These are phyloP conservation scores for Penicillium canariense DNA, from an alignment of 495 filamentous ascomycete species.

Conservation along the genomic window DNA sequence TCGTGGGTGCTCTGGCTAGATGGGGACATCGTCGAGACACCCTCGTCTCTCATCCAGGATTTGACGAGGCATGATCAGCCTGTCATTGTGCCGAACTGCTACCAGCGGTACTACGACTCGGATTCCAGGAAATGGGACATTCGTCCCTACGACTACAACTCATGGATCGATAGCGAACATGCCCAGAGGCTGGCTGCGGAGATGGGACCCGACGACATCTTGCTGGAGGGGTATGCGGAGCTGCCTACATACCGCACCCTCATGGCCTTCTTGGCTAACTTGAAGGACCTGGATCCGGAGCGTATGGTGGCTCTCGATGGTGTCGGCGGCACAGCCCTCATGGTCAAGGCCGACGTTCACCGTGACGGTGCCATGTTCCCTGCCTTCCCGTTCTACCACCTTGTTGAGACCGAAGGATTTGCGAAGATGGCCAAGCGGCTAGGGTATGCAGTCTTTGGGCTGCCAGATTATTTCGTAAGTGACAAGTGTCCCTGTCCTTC, in stretches of 20 bases:
- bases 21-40: conserved; percentile 87
- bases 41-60: conserved; percentile 84
- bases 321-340: conserved; percentile 86
- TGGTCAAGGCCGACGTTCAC: conserved; percentile 97
- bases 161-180: conserved; percentile 82
- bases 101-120: conserved; percentile 77
- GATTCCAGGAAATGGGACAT: conserved; percentile 66
- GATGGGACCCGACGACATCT: conserved; percentile 88
- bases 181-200: conserved; percentile 70
- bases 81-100: conserved; percentile 93
- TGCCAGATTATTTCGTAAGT: conserved; percentile 95
- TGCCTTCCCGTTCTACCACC: conserved; percentile 89
- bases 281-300: conserved; percentile 51
- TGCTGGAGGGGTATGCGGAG: conserved; percentile 89
- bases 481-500: not conserved
- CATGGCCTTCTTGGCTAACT: conserved; percentile 81
- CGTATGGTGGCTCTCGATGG: conserved; percentile 77
- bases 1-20: conserved; percentile 98
- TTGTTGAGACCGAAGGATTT: conserved; percentile 98
- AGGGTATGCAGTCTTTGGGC: conserved; percentile 76
- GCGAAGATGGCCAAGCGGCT: conserved; percentile 92
- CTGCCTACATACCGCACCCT: conserved; percentile 87
- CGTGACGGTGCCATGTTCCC: conserved; percentile 99
- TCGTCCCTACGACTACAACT: conserved; percentile 95
- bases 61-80: conserved; percentile 82